Base-by-base conservation (phyloP, 345 rosid species). In the Murraya paniculata region DNA sequence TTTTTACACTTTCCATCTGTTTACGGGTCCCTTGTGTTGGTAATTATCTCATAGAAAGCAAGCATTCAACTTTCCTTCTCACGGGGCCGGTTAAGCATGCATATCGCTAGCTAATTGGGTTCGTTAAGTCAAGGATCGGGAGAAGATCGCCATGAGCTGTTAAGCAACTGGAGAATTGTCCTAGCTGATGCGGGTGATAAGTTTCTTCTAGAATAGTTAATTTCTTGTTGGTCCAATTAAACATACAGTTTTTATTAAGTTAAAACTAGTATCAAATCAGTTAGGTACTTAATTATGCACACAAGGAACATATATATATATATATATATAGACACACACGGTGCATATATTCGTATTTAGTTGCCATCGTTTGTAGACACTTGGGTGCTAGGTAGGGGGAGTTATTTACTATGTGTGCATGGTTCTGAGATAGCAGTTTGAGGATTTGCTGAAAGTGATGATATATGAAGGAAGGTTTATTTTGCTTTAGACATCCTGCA, bases 11-110 rank as follows among this genome's bases (percentile, higher is more conserved):
- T 77, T 19, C 56, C 58, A 27, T 57, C 72, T n/a, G 35, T 50
- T 50, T 25, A 33, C n/a, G 79, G 72, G 64, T 35, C 73, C 79
- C 65, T 67, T 67, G 16, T 55, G 72, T 67, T 66, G 38, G 66
- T 73, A 57, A 33, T 53, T 53, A 53, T 18, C 35, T 65, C 53
- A 24, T 7, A 16, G 64, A 33, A 76, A 65, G 72, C 19, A 24
- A 7, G 74, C 61, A 50, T 30, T 28, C n/a, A 19, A 30, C 67
- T 73, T 27, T 73, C 50, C 35, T 11, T 36, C 64, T 24, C 45
- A 14, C 76, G 14, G n/a, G 75, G 25, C 35, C 50, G 18, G 5
- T 73, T 59, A 59, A 73, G 67, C 76, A 59, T 50, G 28, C 68
- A 48, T 59, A 60, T 39, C 2, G 4, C 38, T 62, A 30, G n/a